These are phyloP conservation scores for Ogataea ramenticola DNA, from an alignment of 805 yeast species.

Conservation along the genomic window DNA sequence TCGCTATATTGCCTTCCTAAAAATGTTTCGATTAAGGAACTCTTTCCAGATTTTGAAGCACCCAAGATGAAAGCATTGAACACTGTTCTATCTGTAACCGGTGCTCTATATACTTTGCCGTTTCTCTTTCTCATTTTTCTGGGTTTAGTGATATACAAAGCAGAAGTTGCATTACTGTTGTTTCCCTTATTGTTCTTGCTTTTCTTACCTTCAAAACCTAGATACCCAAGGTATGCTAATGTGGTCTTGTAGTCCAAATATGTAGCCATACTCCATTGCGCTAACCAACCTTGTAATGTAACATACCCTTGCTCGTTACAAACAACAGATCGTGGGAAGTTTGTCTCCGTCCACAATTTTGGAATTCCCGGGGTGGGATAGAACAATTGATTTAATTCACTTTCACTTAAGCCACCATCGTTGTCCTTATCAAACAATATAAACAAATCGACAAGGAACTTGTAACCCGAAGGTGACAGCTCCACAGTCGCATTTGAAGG, in stretches of 20 bases:
- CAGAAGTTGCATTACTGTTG: slow-evolving; percentile 18
- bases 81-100: slow-evolving; percentile 77
- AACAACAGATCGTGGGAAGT: slow-evolving; percentile 83
- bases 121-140: slow-evolving; percentile 52
- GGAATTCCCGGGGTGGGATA: slow-evolving; percentile 94
- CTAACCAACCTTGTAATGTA: slow-evolving; percentile 96
- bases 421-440: slow-evolving; percentile 86
- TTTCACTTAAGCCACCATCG: slow-evolving; percentile 86
- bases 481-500: slow-evolving; percentile 77
- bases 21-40: slow-evolving; percentile 77
- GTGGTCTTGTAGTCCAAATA: slow-evolving; percentile 79
- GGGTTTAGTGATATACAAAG: slow-evolving; percentile 14
- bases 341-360: slow-evolving; percentile 71
- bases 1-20: slow-evolving; percentile 67
- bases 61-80: slow-evolving; percentile 89
- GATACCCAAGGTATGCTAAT: slow-evolving; percentile 78
- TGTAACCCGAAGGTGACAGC: slow-evolving; percentile 83
- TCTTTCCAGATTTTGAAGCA: slow-evolving; percentile 79
- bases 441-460: slow-evolving; percentile 86
- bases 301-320: slow-evolving; percentile 85
- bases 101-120: slow-evolving; percentile 57
- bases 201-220: slow-evolving; percentile 64
- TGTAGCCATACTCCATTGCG: slow-evolving; percentile 98
- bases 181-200: slow-evolving; percentile 8
- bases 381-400: slow-evolving; percentile 63